Base-by-base conservation (phyloP, 1,284 basidiomycete genomes). In the Leccinum huronense region DNA sequence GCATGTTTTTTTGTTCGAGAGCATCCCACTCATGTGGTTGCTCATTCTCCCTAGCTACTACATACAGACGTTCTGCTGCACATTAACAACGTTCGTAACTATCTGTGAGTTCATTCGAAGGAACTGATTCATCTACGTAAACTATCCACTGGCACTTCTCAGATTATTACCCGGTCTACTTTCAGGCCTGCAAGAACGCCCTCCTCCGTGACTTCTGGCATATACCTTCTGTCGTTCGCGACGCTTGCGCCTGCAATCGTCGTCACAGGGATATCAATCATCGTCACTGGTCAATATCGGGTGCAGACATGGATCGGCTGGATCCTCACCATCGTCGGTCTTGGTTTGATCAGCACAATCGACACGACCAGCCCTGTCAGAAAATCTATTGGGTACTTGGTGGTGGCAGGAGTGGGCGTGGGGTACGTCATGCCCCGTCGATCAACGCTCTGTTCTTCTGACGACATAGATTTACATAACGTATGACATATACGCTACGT, bases 111-210 rank as follows among this genome's bases (percentile, higher is more conserved):
- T 6, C 6, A 13, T 38, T 53, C 16, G 9, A 40, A 31, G 7
- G 6, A 51, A 9, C n/a, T 19, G n/a, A 19, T 27, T 11, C 16
- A 8, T 33, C 30, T n/a, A n/a, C 4, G 8, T 30, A 2, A 14
- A 3, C 13, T 27, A 7, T 5, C 7, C 30, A 3, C 23, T 27
- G 23, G 23, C 23, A 27, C 27, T 6, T 36, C 4, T 4, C 16
- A 72, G 70, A 70, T 56, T 71, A 66, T 45, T 62, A 64, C 13
- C 69, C 70, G 0, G 63, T 70, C 31, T 71, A 65, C 53, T 69
- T 67, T 59, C 69, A 71, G 27, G 70, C 68, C 3, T 72, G 68
- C 57, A 64, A 63, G 36, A 60, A 54, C 1, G 63, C 27, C 23
- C 14, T 67, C 69, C 0, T 54, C 70, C 5, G 16, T 63, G 19